These are phyloP conservation scores for Spencermartinsiella europaea DNA, from an alignment of 805 yeast species.

Conservation along the genomic window DNA sequence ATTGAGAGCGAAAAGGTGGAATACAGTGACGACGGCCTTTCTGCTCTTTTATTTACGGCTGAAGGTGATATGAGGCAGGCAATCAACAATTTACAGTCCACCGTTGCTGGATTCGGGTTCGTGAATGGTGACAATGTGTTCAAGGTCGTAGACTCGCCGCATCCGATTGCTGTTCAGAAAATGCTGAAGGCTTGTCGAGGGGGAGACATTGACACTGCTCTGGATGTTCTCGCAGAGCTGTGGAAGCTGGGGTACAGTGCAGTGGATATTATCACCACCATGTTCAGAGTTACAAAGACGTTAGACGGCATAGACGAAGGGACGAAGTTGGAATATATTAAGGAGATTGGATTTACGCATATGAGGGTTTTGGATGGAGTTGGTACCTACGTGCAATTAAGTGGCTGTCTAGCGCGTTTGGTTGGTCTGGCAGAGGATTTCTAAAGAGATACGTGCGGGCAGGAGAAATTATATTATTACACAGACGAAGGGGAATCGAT, in stretches of 20 bases:
- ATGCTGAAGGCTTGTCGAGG: slow-evolving; percentile 47
- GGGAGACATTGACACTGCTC: slow-evolving; percentile 57
- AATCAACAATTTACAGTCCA: slow-evolving; percentile 85
- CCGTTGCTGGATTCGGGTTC: slow-evolving; percentile 87
- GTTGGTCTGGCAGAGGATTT: slow-evolving; percentile 11
- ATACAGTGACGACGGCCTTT: slow-evolving; percentile 83
- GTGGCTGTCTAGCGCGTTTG: slow-evolving; percentile 69
- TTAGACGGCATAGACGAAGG: slow-evolving; percentile 61
- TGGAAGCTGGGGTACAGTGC: slow-evolving; percentile 94
- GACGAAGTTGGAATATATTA: slow-evolving; percentile 66
- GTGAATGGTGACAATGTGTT: slow-evolving; percentile 92
- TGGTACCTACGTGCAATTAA: slow-evolving; percentile 75
- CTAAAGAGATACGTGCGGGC: background rate
- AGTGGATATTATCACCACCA: slow-evolving; percentile 84
- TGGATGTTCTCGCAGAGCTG: slow-evolving; percentile 57
- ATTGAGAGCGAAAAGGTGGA: slow-evolving; percentile 65
- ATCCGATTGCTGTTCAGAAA: slow-evolving; percentile 76
- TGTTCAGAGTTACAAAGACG: slow-evolving; percentile 81
- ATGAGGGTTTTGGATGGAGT: slow-evolving; percentile 94
- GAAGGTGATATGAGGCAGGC: slow-evolving; percentile 99
- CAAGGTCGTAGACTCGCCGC: slow-evolving; percentile 94
- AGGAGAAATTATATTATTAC: background rate
- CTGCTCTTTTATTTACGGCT: slow-evolving; percentile 88
- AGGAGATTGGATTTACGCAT: slow-evolving; percentile 85
- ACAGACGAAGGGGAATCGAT: background rate